A percentile compares a stretch with the other conserved stretches of the same genome.
These are phyloP conservation scores for Wickerhamomyces bisporus DNA, from an alignment of 805 yeast species.

Conservation along the genomic window DNA sequence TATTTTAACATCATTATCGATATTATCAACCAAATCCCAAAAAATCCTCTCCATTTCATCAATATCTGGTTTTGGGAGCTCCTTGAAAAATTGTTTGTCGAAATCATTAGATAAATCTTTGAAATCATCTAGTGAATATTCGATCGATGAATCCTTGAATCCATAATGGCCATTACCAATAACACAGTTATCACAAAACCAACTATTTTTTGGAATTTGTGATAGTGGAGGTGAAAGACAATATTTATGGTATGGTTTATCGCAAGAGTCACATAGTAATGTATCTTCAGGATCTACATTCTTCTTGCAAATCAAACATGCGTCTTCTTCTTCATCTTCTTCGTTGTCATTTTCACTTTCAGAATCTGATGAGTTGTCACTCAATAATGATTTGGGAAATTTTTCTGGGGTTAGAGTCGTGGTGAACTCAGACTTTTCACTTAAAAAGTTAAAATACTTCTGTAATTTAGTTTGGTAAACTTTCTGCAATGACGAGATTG, in stretches of 20 bases:
- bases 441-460: constrained; percentile 30
- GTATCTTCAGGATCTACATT: constrained; percentile 41
- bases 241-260: constrained; percentile 57
- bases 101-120: constrained; percentile 48
- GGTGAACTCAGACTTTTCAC: constrained; percentile 20
- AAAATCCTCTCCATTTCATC: constrained; percentile 55
- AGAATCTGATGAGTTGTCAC: constrained; percentile 9
- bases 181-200: constrained; percentile 85
- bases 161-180: constrained; percentile 86
- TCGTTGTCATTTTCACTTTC: constrained; percentile 22
- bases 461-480: constrained; percentile 24
- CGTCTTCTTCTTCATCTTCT: constrained; percentile 24
- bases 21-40: constrained; percentile 51
- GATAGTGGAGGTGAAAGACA: constrained; percentile 59
- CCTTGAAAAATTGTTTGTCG: constrained; percentile 36
- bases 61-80: constrained; percentile 28
- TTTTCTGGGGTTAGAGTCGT: constrained; percentile 20
- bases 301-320: constrained; percentile 44
- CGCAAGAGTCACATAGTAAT: constrained; percentile 71
- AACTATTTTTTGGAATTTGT: constrained; percentile 50
- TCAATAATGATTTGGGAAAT: constrained; percentile 29
- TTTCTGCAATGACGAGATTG: constrained; percentile 9
- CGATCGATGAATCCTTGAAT: constrained; percentile 61
- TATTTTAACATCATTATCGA: constrained; percentile 50
- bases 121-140: constrained; percentile 58